Conservation (phyloP, 805 yeast genomes). For the Dipodascus geniculatus region DNA sequence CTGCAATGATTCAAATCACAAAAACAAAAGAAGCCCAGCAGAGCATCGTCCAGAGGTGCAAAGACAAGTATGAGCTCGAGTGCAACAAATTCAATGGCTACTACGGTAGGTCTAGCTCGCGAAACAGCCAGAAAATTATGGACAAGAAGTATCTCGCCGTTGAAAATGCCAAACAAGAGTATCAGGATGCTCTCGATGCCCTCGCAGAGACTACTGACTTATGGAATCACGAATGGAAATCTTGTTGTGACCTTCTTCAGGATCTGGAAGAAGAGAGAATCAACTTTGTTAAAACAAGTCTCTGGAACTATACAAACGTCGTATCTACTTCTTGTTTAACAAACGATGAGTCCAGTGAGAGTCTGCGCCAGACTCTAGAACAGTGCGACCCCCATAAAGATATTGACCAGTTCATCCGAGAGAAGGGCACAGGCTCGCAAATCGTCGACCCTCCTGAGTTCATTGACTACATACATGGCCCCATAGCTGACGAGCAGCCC, state of each 20-base stretch:
- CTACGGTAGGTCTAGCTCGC: slow-evolving; percentile 30
- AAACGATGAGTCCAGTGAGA: slow-evolving; percentile 67
- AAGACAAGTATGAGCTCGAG: slow-evolving; percentile 42
- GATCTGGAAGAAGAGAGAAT: slow-evolving; percentile 61
- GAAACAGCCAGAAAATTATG: slow-evolving; percentile 45
- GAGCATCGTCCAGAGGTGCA: slow-evolving; percentile 24
- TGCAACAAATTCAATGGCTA: slow-evolving; percentile 48
- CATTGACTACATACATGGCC: slow-evolving; percentile 43
- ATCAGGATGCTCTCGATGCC: slow-evolving; percentile 42
- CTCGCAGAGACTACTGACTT: slow-evolving; percentile 46
- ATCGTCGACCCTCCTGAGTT: slow-evolving; percentile 50
- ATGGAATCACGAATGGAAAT: slow-evolving; percentile 66
- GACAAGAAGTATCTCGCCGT: slow-evolving; percentile 35
- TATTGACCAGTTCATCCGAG: slow-evolving; percentile 39
- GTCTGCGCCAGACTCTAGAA: slow-evolving; percentile 54
- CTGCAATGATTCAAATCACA: slow-evolving; percentile 41
- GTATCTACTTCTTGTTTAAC: slow-evolving; percentile 66
- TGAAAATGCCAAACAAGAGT: slow-evolving; percentile 38
- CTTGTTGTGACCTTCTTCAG: slow-evolving; percentile 50
- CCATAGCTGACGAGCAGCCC: slow-evolving; percentile 20
- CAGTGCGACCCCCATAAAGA: slow-evolving; percentile 54
- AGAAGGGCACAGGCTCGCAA: slow-evolving; percentile 53
- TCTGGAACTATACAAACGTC: slow-evolving; percentile 70
- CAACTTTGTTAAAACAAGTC: slow-evolving; percentile 52
- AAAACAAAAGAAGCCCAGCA: slow-evolving; percentile 32